Percentiles rank a stretch among this genome's conserved stretches.
These are phyloP conservation scores for Psidium friedrichsthalianum DNA, from an alignment of 345 rosid species.

Conservation along the genomic window DNA sequence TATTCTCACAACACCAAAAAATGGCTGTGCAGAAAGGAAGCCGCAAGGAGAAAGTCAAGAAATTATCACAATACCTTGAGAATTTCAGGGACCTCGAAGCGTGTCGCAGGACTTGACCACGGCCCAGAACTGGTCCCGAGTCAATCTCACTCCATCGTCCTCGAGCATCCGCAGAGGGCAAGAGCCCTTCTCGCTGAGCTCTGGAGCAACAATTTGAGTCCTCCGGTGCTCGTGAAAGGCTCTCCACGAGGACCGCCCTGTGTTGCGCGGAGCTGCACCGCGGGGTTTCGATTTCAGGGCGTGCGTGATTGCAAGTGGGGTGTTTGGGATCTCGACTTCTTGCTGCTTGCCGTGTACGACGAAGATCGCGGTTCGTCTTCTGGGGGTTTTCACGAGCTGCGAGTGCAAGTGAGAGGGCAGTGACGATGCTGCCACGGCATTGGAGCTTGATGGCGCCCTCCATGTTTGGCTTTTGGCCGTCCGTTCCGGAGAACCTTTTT, in stretches of 20 bases:
- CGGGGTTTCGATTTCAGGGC: background rate
- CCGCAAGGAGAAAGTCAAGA: too few species aligned
- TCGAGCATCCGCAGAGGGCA: constrained; percentile 41
- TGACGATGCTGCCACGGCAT: background rate
- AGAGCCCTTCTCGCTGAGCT: constrained; percentile 22
- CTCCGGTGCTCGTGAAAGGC: constrained; percentile 24
- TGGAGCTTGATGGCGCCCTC: background rate
- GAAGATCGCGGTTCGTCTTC: background rate
- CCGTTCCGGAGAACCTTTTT: background rate
- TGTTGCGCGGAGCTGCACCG: constrained; percentile 8
- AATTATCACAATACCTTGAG: constrained; percentile 43
- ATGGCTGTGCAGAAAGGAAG: too few species aligned
- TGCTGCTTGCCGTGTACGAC: background rate
- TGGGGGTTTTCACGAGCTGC: background rate
- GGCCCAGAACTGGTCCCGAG: constrained; percentile 49
- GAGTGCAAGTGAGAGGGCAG: background rate
- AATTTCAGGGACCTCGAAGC: constrained; percentile 33
- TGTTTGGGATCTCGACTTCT: background rate
- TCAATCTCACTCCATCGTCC: constrained; percentile 60
- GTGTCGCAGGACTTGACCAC: constrained; percentile 40
- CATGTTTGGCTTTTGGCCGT: background rate
- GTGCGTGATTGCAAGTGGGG: background rate
- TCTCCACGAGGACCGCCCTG: constrained; percentile 17
- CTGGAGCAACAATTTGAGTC: constrained; percentile 22
- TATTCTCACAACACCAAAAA: too few species aligned